Base-by-base conservation (phyloP, 164 flowering plant genomes). In the Santalum album region DNA sequence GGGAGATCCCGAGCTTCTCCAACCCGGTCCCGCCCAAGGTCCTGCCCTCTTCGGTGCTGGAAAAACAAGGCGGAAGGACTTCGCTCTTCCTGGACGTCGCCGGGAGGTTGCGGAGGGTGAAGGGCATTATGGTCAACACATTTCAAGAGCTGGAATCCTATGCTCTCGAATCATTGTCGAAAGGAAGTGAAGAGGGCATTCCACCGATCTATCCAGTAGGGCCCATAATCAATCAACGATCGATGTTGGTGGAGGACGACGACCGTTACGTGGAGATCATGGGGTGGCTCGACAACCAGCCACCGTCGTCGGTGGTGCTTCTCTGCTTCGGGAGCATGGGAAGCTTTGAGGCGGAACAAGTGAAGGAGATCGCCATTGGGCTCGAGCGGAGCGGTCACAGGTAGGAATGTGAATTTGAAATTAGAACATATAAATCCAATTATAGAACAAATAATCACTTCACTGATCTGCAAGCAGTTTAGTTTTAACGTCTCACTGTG, bases 21-120 rank as follows among this genome's bases (percentile, higher is more conserved):
- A 55, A 59, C 38, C 60, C 69, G 2, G 63, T 75, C 11, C 79
- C 82, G 5, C n/a, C 47, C 0, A 54, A 25, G 47, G 47, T n/a
- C n/a, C n/a, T 43, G 4, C 14, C 12, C 7, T 12, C 47, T 12
- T 3, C 12, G 5, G 47, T 20, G 19, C 5, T 43, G 47, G 7
- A 17, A 43, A 4, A 43, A 3, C 4, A 43, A 14, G 47, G 22
- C 12, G 7, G 48, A n/a, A n/a, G 2, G 48, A 6, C 24, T 7
- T 7, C 7, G 19, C 19, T 19, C 4, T 19, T 20, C 12, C 7
- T 44, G 23, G 7, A 19, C 23, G 10, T 5, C 2, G 48, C 12
- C 1, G 20, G 48, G n/a, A 44, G 48, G 23, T 44, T 6, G 12
- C 15, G 40, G 16, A 12, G 15, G 16, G 15, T 15, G 2, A 36